These are phyloP conservation scores for Luffa aegyptiaca DNA, from an alignment of 306 rosid genomes.

Conservation along the genomic window DNA sequence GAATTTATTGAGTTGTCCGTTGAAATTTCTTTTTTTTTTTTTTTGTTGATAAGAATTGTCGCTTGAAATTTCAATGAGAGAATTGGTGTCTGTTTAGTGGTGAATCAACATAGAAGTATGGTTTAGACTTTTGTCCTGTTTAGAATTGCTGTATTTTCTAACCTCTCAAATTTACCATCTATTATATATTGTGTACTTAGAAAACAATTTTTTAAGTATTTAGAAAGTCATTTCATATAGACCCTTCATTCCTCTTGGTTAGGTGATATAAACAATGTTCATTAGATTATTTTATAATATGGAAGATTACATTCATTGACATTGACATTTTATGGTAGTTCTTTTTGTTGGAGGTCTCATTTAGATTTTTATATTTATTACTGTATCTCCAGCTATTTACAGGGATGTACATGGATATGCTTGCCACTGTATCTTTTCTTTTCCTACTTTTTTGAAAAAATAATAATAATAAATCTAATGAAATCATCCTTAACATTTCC, in stretches of 20 bases:
- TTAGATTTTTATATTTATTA: not conserved
- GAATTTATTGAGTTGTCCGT: not conserved
- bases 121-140: not conserved
- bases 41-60: too few relatives aligned
- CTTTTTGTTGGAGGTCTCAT: not conserved
- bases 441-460: not conserved
- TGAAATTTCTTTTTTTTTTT: not conserved
- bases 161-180: not conserved
- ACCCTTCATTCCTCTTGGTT: too few relatives aligned
- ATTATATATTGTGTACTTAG: not conserved
- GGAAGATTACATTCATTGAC: not conserved
- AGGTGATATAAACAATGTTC: too few relatives aligned
- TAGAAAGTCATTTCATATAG: too few relatives aligned
- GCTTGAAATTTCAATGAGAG: not conserved
- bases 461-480: not conserved
- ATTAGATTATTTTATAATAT: not conserved
- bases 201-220: too few relatives aligned
- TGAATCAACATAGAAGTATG: not conserved
- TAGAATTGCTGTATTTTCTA: not conserved
- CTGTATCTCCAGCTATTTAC: not conserved
- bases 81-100: not conserved
- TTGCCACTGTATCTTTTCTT: not conserved
- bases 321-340: not conserved
- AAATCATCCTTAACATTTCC: not conserved
- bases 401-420: not conserved